These are phyloP conservation scores for Calendula officinalis DNA, from an alignment of 129 eudicot genomes.

Conservation along the genomic window DNA sequence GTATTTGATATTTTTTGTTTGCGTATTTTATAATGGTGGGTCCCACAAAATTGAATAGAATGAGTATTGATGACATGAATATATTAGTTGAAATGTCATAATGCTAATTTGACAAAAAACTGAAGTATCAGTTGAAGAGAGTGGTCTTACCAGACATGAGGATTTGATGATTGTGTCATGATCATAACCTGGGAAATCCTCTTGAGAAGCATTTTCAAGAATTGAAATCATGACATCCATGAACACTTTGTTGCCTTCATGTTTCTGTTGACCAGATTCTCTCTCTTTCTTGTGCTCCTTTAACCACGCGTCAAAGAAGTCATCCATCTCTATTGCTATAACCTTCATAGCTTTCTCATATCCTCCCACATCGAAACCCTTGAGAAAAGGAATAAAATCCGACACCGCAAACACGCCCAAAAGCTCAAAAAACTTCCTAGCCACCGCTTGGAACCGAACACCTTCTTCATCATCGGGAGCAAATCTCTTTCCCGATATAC, in stretches of 20 bases:
- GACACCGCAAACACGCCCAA: slow-evolving; percentile 31
- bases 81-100: too few species aligned
- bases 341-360: slow-evolving; percentile 32
- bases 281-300: slow-evolving; percentile 17
- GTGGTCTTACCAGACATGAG: slow-evolving; percentile 33
- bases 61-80: too few species aligned
- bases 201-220: slow-evolving; percentile 20
- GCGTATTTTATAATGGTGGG: too few species aligned
- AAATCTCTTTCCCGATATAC: slow-evolving; percentile 22
- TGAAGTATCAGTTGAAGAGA: too few species aligned
- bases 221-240: slow-evolving; percentile 23
- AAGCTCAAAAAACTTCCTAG: slow-evolving; percentile 15
- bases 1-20: too few species aligned
- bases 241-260: slow-evolving; percentile 20
- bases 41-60: too few species aligned
- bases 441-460: slow-evolving; percentile 3
- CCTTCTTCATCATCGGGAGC: slow-evolving; percentile 11
- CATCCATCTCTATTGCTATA: slow-evolving; percentile 31
- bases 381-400: slow-evolving; percentile 28
- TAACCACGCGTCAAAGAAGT: slow-evolving; percentile 26
- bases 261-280: neutral
- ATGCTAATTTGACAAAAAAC: too few species aligned
- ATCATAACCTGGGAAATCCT: slow-evolving; percentile 22
- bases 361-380: slow-evolving; percentile 39
- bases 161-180: slow-evolving; percentile 28